Conservation (phyloP, 768 basidiomycete species). For the Podaxis sp. region DNA sequence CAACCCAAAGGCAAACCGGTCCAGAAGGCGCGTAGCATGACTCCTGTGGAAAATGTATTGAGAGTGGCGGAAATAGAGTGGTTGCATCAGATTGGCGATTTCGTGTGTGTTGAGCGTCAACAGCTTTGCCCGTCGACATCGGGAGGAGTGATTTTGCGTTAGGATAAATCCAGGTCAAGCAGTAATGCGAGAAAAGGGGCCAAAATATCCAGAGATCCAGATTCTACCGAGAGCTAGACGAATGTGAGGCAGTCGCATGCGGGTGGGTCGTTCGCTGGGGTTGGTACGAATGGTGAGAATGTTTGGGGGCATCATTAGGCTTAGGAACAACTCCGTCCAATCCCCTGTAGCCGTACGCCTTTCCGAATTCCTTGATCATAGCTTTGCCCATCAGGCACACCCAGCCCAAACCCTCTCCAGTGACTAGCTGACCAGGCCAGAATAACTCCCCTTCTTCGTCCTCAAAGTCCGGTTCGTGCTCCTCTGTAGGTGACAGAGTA, state of each 20-base stretch:
- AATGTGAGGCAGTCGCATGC: slow-evolving; percentile 7
- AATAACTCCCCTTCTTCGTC: slow-evolving; percentile 85
- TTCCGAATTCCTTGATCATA: slow-evolving; percentile 81
- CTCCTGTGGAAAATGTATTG: neutral
- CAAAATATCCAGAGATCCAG: neutral
- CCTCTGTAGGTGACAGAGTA: slow-evolving; percentile 57
- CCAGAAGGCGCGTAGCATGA: slow-evolving; percentile 9
- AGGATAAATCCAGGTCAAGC: neutral
- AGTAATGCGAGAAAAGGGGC: neutral
- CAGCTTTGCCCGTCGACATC: slow-evolving; percentile 4
- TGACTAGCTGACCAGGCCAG: slow-evolving; percentile 73
- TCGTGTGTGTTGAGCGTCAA: neutral
- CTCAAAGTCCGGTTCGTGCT: slow-evolving; percentile 78
- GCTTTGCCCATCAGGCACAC: slow-evolving; percentile 84
- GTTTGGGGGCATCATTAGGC: slow-evolving; percentile 16
- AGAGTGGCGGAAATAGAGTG: slow-evolving; percentile 6
- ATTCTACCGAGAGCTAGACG: slow-evolving; percentile 4
- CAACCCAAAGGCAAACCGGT: neutral
- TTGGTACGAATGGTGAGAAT: neutral
- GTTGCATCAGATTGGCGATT: neutral
- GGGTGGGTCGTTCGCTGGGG: slow-evolving; percentile 1
- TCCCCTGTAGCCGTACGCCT: slow-evolving; percentile 68
- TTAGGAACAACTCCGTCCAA: slow-evolving; percentile 68
- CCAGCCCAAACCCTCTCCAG: slow-evolving; percentile 80
- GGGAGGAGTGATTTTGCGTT: neutral